Evolutionary conservation across 2,329 filamentous ascomycete genomes (phyloP).

Genomic region (Diaporthe sp.): DNA sequence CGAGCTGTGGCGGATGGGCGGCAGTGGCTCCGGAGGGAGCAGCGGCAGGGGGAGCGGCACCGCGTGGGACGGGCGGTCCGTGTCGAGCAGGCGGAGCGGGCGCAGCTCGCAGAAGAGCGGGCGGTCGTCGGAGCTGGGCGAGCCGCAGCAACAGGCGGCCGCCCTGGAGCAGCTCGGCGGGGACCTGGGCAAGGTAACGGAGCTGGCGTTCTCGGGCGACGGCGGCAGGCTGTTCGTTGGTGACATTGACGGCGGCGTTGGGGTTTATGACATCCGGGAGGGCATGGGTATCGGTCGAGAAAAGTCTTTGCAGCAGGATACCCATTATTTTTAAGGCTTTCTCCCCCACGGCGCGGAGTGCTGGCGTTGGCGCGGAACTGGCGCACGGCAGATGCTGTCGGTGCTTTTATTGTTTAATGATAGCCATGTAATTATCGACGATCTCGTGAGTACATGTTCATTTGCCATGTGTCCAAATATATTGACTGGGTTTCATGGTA

Average conservation of each 20-base stretch:
- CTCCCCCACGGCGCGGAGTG: conserved; percentile 41
- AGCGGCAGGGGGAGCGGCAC: conserved; percentile 49
- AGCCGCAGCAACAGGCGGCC: neutral
- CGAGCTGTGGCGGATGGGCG: conserved; percentile 57
- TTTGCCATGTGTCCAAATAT: neutral
- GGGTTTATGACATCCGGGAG: conserved; percentile 54
- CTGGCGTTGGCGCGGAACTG: conserved; percentile 53
- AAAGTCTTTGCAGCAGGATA: conserved; percentile 33
- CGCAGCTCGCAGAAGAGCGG: conserved; percentile 33
- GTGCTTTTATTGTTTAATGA: conserved; percentile 20
- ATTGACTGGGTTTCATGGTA: neutral
- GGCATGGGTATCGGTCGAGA: conserved; percentile 36
- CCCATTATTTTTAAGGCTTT: conserved; percentile 12
- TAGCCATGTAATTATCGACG: neutral
- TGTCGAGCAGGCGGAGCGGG: conserved; percentile 25
- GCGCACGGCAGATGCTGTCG: neutral
- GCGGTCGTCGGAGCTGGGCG: conserved; percentile 26
- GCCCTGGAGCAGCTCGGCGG: conserved; percentile 43
- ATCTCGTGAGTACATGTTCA: neutral
- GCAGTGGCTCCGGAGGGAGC: conserved; percentile 43
- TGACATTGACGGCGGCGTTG: conserved; percentile 51
- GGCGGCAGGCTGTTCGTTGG: conserved; percentile 54
- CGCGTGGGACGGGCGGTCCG: conserved; percentile 43
- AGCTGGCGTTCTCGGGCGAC: conserved; percentile 56
- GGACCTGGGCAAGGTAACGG: conserved; percentile 53